These are phyloP conservation scores for Spatholobus suberectus DNA, from an alignment of 306 rosid genomes.

Conservation along the genomic window DNA sequence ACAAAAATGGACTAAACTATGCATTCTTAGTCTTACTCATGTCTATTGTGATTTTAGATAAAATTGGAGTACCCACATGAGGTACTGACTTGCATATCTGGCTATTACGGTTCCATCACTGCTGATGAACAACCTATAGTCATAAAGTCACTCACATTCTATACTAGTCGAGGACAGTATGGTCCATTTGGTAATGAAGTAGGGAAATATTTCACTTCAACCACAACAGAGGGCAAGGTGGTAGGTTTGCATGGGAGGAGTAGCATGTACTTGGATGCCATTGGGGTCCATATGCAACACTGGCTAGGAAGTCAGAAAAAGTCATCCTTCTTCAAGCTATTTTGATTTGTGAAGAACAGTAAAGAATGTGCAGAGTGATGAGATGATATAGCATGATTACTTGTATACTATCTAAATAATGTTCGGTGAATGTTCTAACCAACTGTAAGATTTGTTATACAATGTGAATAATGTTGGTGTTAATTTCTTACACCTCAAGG, in stretches of 20 bases:
- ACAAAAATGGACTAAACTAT: background rate
- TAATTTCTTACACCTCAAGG: background rate
- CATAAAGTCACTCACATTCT: constrained; percentile 75
- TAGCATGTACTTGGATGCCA: constrained; percentile 89
- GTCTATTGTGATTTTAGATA: constrained; percentile 53
- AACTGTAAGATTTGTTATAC: background rate
- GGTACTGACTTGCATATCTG: constrained; percentile 76
- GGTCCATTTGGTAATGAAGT: constrained; percentile 93
- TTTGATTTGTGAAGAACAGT: constrained; percentile 45
- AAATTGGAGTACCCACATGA: constrained; percentile 88
- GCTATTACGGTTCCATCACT: constrained; percentile 66
- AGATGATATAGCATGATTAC: background rate
- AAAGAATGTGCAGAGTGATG: background rate
- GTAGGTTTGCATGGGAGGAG: constrained; percentile 91
- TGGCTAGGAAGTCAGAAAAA: constrained; percentile 87
- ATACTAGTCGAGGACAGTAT: constrained; percentile 78
- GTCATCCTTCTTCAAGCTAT: constrained; percentile 69
- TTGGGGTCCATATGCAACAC: constrained; percentile 95
- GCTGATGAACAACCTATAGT: constrained; percentile 55
- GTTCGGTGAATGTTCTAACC: background rate
- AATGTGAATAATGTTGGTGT: background rate
- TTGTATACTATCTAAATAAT: constrained; percentile 30
- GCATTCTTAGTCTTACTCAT: constrained; percentile 1
- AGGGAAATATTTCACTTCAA: constrained; percentile 90
- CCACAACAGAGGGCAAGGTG: constrained; percentile 83